phyloP scores from a whole-genome alignment of 208 protist species.

The Acanthamoeba triangularis region DNA sequence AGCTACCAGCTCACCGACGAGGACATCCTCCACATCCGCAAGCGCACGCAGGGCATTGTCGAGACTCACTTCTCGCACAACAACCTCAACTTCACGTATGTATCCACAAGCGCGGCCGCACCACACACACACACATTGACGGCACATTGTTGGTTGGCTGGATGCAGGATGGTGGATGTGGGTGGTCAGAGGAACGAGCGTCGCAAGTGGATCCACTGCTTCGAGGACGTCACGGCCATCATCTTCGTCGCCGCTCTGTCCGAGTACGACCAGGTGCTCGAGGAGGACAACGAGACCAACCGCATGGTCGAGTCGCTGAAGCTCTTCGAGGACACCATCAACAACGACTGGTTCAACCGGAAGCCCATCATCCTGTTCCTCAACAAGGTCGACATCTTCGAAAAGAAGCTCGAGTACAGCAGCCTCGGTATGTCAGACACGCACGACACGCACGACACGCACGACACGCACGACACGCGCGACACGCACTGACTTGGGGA shows the following conservation, averaged over 20 bases:
- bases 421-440: not conserved
- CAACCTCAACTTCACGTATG: constrained; percentile 55
- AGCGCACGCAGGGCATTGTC: constrained; percentile 91
- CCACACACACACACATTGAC: not conserved
- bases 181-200: constrained; percentile 93
- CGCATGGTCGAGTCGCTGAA: constrained; percentile 92
- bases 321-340: constrained; percentile 93
- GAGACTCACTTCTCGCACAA: constrained; percentile 88
- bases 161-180: constrained; percentile 91
- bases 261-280: constrained; percentile 87
- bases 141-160: not conserved
- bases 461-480: too few species aligned
- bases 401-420: constrained; percentile 88
- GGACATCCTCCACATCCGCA: constrained; percentile 91
- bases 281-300: constrained; percentile 89
- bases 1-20: constrained; percentile 91
- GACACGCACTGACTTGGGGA: not conserved
- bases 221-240: constrained; percentile 92
- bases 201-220: constrained; percentile 95
- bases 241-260: constrained; percentile 90
- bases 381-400: constrained; percentile 94
- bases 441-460: too few species aligned
- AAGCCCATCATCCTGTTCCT: constrained; percentile 93
- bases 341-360: constrained; percentile 89
- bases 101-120: not conserved